These are phyloP conservation scores for Cenchrus purpureus DNA, from an alignment of 176 grass and related monocot genomes.

Conservation along the genomic window DNA sequence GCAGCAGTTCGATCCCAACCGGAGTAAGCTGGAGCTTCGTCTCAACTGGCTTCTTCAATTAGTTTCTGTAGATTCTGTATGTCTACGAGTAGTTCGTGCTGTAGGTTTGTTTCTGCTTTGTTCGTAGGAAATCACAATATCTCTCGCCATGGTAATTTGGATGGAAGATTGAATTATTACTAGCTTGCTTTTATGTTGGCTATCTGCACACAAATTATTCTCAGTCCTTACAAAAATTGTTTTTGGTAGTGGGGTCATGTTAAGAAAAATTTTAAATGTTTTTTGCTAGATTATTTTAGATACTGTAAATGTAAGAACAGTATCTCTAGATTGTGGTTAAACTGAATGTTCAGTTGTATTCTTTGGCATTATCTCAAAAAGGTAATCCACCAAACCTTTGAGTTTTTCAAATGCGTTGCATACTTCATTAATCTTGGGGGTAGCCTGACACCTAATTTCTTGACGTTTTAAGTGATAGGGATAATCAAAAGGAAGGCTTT, in stretches of 20 bases:
- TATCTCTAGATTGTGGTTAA: background rate
- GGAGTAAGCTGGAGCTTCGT: conserved; percentile 55
- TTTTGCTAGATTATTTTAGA: background rate
- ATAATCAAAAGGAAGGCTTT: conserved; percentile 90
- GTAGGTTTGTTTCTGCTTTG: background rate
- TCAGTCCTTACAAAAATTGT: background rate
- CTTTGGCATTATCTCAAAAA: conserved; percentile 4
- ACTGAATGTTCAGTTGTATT: conserved; percentile 6
- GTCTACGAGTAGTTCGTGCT: background rate
- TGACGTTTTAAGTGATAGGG: conserved; percentile 73
- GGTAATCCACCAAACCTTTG: background rate
- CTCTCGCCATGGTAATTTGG: background rate
- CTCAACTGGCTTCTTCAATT: background rate
- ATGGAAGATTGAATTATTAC: background rate
- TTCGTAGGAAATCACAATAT: background rate
- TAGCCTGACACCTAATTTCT: conserved; percentile 10
- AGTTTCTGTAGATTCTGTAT: background rate
- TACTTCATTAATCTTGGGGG: background rate
- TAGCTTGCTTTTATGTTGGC: background rate
- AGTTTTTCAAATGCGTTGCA: background rate
- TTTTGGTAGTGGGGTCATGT: background rate
- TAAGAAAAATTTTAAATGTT: background rate
- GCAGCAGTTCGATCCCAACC: conserved; percentile 74
- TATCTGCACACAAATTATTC: background rate
- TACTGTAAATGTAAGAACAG: background rate